These are phyloP conservation scores for Panicum hallii DNA, from an alignment of 202 grass and related monocot species.

Conservation along the genomic window DNA sequence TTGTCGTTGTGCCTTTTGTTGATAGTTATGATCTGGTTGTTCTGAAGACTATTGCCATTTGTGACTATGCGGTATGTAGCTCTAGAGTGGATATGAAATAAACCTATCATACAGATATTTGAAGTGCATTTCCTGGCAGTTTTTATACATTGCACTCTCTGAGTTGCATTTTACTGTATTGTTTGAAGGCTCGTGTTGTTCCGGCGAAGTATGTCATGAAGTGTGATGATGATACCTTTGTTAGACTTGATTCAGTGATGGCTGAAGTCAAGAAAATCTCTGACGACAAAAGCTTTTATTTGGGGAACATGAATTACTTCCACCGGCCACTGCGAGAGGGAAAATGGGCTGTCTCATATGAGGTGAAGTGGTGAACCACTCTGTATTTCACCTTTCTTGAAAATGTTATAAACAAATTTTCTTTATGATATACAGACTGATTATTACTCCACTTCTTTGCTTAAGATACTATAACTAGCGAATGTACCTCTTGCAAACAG, in stretches of 20 bases:
- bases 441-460: neutral
- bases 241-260: conserved; percentile 78
- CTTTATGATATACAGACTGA: conserved; percentile 1
- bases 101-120: conserved; percentile 18
- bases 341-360: conserved; percentile 93
- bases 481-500: neutral
- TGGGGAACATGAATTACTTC: conserved; percentile 95
- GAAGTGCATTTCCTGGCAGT: conserved; percentile 23
- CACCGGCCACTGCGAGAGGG: conserved; percentile 81
- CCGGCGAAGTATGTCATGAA: conserved; percentile 88
- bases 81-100: conserved; percentile 24
- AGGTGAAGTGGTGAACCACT: conserved; percentile 56
- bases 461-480: conserved; percentile 14
- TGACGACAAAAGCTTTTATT: conserved; percentile 78
- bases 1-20: conserved; percentile 82
- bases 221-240: conserved; percentile 94
- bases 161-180: conserved; percentile 18
- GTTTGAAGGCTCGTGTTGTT: conserved; percentile 63
- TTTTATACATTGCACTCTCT: neutral
- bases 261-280: conserved; percentile 72
- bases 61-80: conserved; percentile 77
- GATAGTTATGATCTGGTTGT: conserved; percentile 95
- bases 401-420: neutral
- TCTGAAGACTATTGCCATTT: conserved; percentile 93
- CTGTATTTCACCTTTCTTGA: neutral